Base-by-base conservation (phyloP, 2,329 filamentous ascomycete species). In the Scedosporium minutisporum region DNA sequence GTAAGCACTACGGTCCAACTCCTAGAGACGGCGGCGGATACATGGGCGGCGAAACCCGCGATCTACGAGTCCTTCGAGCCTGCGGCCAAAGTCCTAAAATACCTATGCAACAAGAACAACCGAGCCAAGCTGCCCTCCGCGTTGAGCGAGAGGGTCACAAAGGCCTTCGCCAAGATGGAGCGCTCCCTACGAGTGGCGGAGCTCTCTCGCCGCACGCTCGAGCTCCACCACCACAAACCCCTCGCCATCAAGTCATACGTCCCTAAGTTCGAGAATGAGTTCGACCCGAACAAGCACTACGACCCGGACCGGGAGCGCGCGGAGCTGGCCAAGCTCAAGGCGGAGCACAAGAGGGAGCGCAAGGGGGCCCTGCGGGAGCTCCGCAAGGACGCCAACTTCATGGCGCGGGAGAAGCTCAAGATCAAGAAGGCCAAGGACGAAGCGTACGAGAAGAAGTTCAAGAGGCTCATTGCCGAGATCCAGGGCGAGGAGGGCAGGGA, bases 401-500 rank as follows among this genome's bases (percentile, higher is more conserved):
- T 97, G 78, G 91, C 92, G 41, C 83, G 93, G 68, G 93, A 97
- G 82, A 90, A 90, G 75, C 80, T 99, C 70, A 84, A 86, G 69
- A 82, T 96, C 79, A 97, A 97, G 87, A 96, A 93, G 82, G 90
- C 90, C 78, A 88, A 86, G 78, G 95, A 97, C 79, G 86, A 85
- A 63, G 92, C 90, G 67, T 97, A 99, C 80, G 93, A 97, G 81
- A 90, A 90, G 81, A 97, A 97, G 83, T 96, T 93, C 80, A 90
- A 89, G 81, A 85, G 89, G 67, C 80, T 99, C 65, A 86, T 97
- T 68, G 90, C 93, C 9, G 93, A 97, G 82, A 97, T 99, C 69
- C 93, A 99, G 78, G 91, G 89, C 68, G 89, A 96, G 77, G 95
- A 97, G 75, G 93, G 93, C 1, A 80, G 82, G 64, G 93, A 95